Base-by-base conservation (phyloP, 2,329 filamentous ascomycete genomes). In the Fusarium sp. region DNA sequence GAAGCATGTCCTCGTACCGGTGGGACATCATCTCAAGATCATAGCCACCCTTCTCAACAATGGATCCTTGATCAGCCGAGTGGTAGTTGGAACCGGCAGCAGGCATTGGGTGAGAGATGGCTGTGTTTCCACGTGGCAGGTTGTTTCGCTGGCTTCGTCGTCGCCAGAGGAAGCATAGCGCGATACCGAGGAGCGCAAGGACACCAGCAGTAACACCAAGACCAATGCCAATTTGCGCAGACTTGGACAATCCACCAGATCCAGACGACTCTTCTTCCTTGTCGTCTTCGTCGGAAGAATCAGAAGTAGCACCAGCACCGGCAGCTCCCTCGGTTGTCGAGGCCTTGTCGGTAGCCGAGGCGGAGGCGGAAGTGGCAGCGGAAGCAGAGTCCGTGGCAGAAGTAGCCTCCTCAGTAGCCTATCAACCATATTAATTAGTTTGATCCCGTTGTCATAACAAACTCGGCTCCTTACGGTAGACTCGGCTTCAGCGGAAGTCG, bases 1-100 rank as follows among this genome's bases (percentile, higher is more conserved):
- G 88, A 25, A 88, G 76, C 88, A 90, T 88, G 72, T 91, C 89
- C 79, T 91, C 89, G 72, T 91, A 91, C 48, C 88, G 85, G 68
- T 87, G 84, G 5, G 87, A 85, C 69, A 86, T 85, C 77, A 86
- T 82, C 73, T 90, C 88, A 50, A 90, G 82, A 56, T 88, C 87
- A 56, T 82, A 80, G 13, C 81, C 82, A 52, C 83, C 80, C 64
- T 85, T 84, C 67, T 83, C 81, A 23, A 78, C 79, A 52, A 82
- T 80, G n/a, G 81, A 81, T 61, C 77, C 77, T 68, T 82, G 78
- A 32, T 83, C 83, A 23, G 81, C 77, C 9, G 74, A 79, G 35
- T 82, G 81, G 65, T 84, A 86, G 23, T 78, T 75, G 23, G 78
- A 83, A 16, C 86, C 87, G 6, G 85, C 83, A 18, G 83, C 85